A percentile compares a stretch with the other conserved stretches of the same genome.
Evolutionary conservation across 495 filamentous ascomycete species (phyloP).

Genomic region (Lasiosphaeria hispida): DNA sequence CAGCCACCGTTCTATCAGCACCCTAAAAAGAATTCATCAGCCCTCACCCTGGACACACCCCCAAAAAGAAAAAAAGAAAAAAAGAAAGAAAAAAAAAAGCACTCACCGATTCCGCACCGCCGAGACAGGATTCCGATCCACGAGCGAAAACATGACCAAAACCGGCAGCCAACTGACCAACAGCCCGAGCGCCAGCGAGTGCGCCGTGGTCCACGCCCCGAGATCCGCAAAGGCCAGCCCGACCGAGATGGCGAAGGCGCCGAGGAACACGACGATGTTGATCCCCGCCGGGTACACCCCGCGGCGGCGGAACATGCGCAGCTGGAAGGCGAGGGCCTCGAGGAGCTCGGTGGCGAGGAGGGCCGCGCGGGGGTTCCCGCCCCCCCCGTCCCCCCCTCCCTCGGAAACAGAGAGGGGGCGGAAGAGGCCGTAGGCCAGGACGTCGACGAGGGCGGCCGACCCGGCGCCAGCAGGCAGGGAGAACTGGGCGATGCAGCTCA

Average conservation of each 20-base stretch:
- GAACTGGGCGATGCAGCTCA: constrained; percentile 21
- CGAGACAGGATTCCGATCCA: constrained; percentile 48
- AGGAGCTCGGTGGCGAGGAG: constrained; percentile 13
- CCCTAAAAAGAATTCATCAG: neutral
- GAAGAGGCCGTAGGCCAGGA: constrained; percentile 16
- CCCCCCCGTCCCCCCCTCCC: neutral
- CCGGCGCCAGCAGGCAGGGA: neutral
- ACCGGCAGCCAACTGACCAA: constrained; percentile 48
- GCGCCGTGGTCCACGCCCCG: constrained; percentile 39
- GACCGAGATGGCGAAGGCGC: constrained; percentile 41
- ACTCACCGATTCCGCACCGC: constrained; percentile 32
- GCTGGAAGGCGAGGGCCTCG: constrained; percentile 11
- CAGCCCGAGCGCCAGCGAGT: constrained; percentile 46
- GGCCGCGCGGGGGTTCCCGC: neutral
- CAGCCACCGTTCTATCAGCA: constrained; percentile 15
- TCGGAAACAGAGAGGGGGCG: neutral
- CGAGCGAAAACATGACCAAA: constrained; percentile 41
- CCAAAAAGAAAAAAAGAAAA: neutral
- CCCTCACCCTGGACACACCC: too few species aligned
- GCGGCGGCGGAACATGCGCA: constrained; percentile 12
- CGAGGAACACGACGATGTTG: constrained; percentile 17
- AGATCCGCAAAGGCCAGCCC: constrained; percentile 38
- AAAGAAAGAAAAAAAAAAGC: neutral
- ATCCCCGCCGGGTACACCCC: constrained; percentile 11
- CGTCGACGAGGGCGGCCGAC: neutral